Conservation (phyloP, 345 rosid genomes). For the Syzygium oleosum region DNA sequence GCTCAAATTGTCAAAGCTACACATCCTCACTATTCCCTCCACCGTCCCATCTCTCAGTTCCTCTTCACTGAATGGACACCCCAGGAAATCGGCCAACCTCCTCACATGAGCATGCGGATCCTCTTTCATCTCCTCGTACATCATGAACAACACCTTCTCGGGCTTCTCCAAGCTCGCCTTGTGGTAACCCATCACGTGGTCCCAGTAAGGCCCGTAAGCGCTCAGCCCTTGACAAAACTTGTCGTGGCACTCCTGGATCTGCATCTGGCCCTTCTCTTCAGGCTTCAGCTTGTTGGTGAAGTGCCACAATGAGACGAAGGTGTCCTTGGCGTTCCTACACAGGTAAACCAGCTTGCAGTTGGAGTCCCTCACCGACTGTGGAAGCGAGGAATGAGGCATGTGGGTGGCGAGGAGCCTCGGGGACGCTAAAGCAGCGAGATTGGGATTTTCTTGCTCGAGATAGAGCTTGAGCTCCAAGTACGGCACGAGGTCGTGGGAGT, state of each 20-base stretch:
- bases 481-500: not conserved
- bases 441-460: not conserved
- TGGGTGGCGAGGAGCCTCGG: not conserved
- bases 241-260: not conserved
- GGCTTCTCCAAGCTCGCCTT: not conserved
- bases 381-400: not conserved
- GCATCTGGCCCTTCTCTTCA: not conserved
- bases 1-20: too few relatives aligned
- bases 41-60: too few relatives aligned
- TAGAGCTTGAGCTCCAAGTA: not conserved
- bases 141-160: not conserved
- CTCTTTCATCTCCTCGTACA: not conserved
- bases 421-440: not conserved
- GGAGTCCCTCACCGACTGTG: not conserved
- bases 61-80: too few relatives aligned
- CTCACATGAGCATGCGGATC: too few relatives aligned
- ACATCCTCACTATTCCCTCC: too few relatives aligned
- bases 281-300: not conserved
- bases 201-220: not conserved
- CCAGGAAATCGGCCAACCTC: too few relatives aligned
- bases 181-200: not conserved
- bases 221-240: not conserved
- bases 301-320: not conserved
- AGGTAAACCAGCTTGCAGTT: not conserved
- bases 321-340: slow-evolving; percentile 1